phyloP scores from a whole-genome alignment of 257 asterid species.

The Solanum chiquidenum region DNA sequence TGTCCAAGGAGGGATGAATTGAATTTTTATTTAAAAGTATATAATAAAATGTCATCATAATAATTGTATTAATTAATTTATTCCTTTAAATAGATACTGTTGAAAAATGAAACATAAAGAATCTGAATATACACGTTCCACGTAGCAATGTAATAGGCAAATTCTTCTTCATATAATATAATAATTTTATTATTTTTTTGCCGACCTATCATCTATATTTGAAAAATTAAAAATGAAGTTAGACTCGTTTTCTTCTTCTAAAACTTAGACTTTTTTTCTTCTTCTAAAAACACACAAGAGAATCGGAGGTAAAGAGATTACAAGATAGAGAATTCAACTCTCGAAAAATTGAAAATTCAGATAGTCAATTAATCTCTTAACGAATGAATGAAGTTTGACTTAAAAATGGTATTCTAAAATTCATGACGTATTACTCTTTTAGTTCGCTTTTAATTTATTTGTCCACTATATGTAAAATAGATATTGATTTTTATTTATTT shows the following conservation, averaged over 20 bases:
- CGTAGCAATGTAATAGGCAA: background rate
- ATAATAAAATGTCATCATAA: background rate
- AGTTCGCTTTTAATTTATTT: no score
- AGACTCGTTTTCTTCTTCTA: no score
- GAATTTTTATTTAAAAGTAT: background rate
- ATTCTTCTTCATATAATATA: background rate
- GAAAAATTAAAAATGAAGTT: background rate
- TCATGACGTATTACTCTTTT: background rate
- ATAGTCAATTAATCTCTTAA: background rate
- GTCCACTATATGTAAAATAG: accelerated
- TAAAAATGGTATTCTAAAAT: background rate
- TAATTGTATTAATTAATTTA: background rate
- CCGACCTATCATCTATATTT: background rate
- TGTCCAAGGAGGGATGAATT: background rate
- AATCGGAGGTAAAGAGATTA: no score
- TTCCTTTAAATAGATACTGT: background rate
- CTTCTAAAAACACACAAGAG: background rate
- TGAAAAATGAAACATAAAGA: background rate
- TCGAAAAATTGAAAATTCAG: accelerated
- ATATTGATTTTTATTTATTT: accelerated
- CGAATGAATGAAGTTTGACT: background rate
- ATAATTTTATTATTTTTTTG: background rate
- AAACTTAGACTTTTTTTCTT: no score
- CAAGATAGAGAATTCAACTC: no score
- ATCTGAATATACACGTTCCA: background rate